Evolutionary conservation across 2,329 filamentous ascomycete genomes (phyloP).

Genomic region (Nemania sp.): DNA sequence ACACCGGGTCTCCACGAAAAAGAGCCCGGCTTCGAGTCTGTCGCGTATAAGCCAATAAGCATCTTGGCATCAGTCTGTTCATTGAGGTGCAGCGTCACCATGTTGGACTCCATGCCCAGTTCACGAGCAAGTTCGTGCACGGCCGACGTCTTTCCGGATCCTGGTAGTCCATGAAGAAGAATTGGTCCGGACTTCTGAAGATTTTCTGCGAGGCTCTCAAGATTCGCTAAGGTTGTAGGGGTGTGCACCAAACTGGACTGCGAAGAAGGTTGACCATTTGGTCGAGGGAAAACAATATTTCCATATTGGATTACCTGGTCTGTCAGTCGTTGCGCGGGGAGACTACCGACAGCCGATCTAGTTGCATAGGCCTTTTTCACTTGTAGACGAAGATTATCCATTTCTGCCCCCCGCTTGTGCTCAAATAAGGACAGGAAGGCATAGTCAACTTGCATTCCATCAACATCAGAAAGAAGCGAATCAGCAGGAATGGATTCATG

Average conservation of each 20-base stretch:
- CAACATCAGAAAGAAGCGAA: slow-evolving; percentile 71
- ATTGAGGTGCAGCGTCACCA: slow-evolving; percentile 95
- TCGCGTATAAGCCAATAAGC: slow-evolving; percentile 91
- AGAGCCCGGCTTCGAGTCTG: slow-evolving; percentile 81
- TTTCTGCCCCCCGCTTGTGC: slow-evolving; percentile 55
- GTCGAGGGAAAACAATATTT: slow-evolving; percentile 68
- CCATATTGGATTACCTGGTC: slow-evolving; percentile 67
- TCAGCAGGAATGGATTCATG: slow-evolving; percentile 47
- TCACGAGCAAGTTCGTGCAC: slow-evolving; percentile 80
- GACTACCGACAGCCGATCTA: slow-evolving; percentile 25
- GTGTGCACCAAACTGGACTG: slow-evolving; percentile 68
- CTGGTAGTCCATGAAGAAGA: slow-evolving; percentile 79
- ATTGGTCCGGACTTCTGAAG: slow-evolving; percentile 73
- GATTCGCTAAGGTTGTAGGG: slow-evolving; percentile 71
- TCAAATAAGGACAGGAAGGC: slow-evolving; percentile 68
- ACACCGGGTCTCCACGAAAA: slow-evolving; percentile 94
- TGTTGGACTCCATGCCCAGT: slow-evolving; percentile 76
- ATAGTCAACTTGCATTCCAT: slow-evolving; percentile 78
- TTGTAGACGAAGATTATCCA: slow-evolving; percentile 49
- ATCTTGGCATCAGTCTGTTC: slow-evolving; percentile 98
- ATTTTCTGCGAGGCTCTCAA: slow-evolving; percentile 68
- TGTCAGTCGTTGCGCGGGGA: slow-evolving; percentile 55
- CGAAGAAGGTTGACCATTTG: slow-evolving; percentile 53
- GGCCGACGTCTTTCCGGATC: slow-evolving; percentile 87
- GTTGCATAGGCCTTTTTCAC: slow-evolving; percentile 37